These are phyloP conservation scores for Hibiscus syriacus DNA, from an alignment of 345 rosid species.

Conservation along the genomic window DNA sequence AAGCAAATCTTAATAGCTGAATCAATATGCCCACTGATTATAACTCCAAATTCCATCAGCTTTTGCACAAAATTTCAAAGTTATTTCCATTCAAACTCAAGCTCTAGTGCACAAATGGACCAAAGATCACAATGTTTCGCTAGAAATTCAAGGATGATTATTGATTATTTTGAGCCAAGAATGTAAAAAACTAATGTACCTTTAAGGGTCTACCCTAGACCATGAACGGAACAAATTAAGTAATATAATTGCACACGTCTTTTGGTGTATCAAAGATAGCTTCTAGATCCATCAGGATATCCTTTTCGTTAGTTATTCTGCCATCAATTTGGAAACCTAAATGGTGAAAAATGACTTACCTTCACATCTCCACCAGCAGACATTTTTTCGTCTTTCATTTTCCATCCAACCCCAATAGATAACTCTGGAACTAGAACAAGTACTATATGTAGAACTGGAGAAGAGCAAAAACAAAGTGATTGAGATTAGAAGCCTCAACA, in stretches of 20 bases:
- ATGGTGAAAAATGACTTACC: slow-evolving; percentile 30
- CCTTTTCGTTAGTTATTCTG: not conserved
- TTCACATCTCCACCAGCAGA: slow-evolving; percentile 72
- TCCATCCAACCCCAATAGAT: slow-evolving; percentile 79
- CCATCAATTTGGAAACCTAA: not conserved
- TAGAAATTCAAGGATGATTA: not conserved
- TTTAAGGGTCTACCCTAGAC: slow-evolving; percentile 2
- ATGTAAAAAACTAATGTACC: no score
- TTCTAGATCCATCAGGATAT: not conserved
- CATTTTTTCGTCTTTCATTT: slow-evolving; percentile 64
- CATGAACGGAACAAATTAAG: not conserved
- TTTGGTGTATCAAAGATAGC: not conserved
- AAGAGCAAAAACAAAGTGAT: slow-evolving; percentile 12
- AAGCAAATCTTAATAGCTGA: not conserved
- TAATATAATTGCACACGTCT: not conserved
- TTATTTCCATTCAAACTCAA: not conserved
- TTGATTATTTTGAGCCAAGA: not conserved
- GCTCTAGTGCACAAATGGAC: not conserved
- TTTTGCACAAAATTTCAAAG: not conserved
- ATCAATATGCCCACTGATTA: not conserved
- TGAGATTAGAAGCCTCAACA: slow-evolving; percentile 5
- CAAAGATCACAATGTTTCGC: not conserved
- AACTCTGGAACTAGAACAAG: slow-evolving; percentile 70
- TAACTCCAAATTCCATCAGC: not conserved
- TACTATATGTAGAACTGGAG: slow-evolving; percentile 47